phyloP scores from a whole-genome alignment of 352 stramenopile species.

The Phytophthora fragariaefolia region DNA sequence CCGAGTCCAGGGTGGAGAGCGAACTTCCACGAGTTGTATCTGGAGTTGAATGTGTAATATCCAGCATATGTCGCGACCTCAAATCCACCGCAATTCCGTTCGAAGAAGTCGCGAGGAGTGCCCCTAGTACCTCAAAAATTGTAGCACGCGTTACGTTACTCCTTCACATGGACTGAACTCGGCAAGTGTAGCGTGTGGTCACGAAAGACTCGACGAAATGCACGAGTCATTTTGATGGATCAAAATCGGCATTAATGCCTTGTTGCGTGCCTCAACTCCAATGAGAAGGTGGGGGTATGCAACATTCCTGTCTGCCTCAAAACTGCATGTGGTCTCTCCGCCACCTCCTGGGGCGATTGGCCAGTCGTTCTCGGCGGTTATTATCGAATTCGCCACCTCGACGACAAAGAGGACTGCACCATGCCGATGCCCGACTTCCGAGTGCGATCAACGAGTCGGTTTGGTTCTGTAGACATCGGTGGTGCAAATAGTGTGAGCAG shows the following conservation, averaged over 20 bases:
- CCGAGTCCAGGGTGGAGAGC: background rate
- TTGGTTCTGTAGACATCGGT: constrained; percentile 8
- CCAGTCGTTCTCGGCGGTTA: constrained; percentile 21
- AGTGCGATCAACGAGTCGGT: constrained; percentile 19
- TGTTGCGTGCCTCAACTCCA: constrained; percentile 22
- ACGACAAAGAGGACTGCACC: constrained; percentile 11
- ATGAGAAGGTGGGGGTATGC: constrained; percentile 15
- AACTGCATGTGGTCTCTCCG: constrained; percentile 15
- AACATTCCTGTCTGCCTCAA: constrained; percentile 14
- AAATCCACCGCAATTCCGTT: constrained; percentile 20
- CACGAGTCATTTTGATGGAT: constrained; percentile 1
- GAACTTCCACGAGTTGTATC: constrained; percentile 1
- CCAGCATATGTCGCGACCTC: background rate
- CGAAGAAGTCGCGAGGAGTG: background rate
- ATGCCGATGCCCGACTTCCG: constrained; percentile 35
- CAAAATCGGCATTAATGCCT: constrained; percentile 12
- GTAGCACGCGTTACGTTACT: constrained; percentile 31
- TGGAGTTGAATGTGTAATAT: constrained; percentile 30
- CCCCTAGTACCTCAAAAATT: constrained; percentile 17
- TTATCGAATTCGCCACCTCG: constrained; percentile 33
- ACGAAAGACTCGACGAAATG: constrained; percentile 14
- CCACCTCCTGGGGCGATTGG: constrained; percentile 16
- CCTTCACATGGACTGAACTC: constrained; percentile 24
- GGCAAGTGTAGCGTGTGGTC: constrained; percentile 21
- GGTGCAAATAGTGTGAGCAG: constrained; percentile 12